These are phyloP conservation scores for Asterophora lycoperdoides DNA, from an alignment of 768 basidiomycete genomes.

Conservation along the genomic window DNA sequence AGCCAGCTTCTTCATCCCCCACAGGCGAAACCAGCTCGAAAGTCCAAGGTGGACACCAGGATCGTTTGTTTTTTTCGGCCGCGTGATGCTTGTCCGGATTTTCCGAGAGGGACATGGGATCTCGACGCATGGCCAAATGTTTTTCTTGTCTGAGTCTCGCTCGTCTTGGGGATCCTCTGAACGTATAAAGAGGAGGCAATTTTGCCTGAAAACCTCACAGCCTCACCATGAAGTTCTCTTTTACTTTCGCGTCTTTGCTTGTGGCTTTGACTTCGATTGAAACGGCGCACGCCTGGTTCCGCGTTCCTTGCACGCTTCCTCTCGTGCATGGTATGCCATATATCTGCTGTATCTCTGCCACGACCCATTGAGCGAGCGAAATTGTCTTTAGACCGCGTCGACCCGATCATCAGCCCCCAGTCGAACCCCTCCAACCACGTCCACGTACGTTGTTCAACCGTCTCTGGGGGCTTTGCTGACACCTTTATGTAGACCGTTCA, in stretches of 20 bases:
- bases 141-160: neutral
- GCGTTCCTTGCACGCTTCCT: constrained; percentile 36
- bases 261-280: constrained; percentile 15
- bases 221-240: constrained; percentile 9
- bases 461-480: neutral
- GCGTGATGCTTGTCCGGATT: too few species aligned
- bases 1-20: too few species aligned
- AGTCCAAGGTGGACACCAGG: too few species aligned
- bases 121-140: neutral
- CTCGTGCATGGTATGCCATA: constrained; percentile 23
- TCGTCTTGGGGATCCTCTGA: neutral
- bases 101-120: neutral
- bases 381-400: constrained; percentile 28
- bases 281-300: constrained; percentile 34
- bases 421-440: constrained; percentile 35
- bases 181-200: constrained; percentile 5
- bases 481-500: constrained; percentile 28
- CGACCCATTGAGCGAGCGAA: too few species aligned
- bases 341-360: too few species aligned
- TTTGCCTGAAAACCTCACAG: neutral
- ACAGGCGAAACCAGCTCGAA: too few species aligned
- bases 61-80: too few species aligned
- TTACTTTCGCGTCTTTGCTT: constrained; percentile 11
- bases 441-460: constrained; percentile 27
- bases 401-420: constrained; percentile 35